Percentiles rank a stretch among this genome's conserved stretches.
Conservation (phyloP, 805 yeast genomes). For the Ogataea kodamae region DNA sequence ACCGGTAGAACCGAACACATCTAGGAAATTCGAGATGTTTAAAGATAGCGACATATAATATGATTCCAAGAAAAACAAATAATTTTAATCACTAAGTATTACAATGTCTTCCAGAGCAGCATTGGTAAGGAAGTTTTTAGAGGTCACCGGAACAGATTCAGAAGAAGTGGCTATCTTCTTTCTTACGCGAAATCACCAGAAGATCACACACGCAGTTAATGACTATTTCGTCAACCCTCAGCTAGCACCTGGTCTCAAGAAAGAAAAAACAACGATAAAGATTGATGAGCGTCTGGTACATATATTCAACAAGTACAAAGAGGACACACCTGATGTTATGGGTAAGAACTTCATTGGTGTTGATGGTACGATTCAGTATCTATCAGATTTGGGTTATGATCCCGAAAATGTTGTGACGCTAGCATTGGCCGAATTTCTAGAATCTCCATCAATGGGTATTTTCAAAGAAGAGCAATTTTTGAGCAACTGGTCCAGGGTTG, state of each 20-base stretch:
- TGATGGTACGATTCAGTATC: conserved; percentile 71
- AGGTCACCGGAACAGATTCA: conserved; percentile 38
- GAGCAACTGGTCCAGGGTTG: conserved; percentile 49
- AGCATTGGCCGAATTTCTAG: conserved; percentile 65
- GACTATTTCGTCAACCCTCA: conserved; percentile 24
- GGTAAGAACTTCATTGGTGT: conserved; percentile 50
- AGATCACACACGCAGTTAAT: conserved; percentile 22
- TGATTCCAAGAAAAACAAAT: conserved; percentile 1
- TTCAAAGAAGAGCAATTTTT: conserved; percentile 51
- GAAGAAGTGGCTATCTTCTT: conserved; percentile 37
- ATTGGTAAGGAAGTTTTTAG: conserved; percentile 34
- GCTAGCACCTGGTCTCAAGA: conserved; percentile 11
- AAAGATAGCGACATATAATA: conserved; percentile 10
- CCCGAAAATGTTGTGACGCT: conserved; percentile 75
- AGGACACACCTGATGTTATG: conserved; percentile 22
- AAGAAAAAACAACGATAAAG: conserved; percentile 2
- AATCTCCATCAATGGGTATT: conserved; percentile 63
- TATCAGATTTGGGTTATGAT: conserved; percentile 62
- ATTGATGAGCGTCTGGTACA: conserved; percentile 22
- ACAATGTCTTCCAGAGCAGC: conserved; percentile 17
- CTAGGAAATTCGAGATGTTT: conserved; percentile 12
- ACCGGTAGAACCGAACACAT: conserved; percentile 14
- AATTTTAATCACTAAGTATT: neutral
- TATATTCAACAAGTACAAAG: conserved; percentile 35
- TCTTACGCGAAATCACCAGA: conserved; percentile 24